Evolutionary conservation across 176 grass and related monocot genomes (phyloP).

Genomic region (Lolium perenne): DNA sequence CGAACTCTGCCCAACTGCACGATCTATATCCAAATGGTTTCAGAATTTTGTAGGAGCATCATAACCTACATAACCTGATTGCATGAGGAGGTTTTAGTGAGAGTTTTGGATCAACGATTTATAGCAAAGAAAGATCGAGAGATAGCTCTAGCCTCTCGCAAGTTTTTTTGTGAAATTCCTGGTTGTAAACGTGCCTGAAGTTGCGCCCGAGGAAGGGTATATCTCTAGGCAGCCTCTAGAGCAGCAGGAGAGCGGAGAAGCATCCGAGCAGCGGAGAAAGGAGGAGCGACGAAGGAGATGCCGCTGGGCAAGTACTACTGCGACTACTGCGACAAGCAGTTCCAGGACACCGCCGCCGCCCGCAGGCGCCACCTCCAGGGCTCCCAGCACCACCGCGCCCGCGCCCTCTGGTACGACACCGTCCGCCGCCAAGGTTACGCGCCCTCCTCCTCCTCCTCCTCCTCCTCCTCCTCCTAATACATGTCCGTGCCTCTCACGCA

Average conservation of each 20-base stretch:
- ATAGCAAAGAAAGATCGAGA: not conserved
- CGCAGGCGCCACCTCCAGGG: constrained; percentile 85
- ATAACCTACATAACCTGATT: not conserved
- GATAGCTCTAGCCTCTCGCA: not conserved
- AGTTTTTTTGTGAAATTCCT: not conserved
- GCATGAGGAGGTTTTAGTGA: not conserved
- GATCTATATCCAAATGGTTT: not conserved
- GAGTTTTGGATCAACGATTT: not conserved
- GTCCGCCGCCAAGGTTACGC: constrained; percentile 58
- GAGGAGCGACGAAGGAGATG: constrained; percentile 18
- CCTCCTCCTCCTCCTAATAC: too few species aligned
- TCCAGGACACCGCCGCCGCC: constrained; percentile 79
- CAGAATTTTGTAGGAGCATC: not conserved
- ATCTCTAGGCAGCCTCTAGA: too few species aligned
- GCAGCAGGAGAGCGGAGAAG: too few species aligned
- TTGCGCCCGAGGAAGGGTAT: not conserved
- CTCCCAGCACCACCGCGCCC: constrained; percentile 65
- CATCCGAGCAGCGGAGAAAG: not conserved
- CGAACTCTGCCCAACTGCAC: not conserved
- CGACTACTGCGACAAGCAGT: constrained; percentile 99
- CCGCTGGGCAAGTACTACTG: constrained; percentile 87
- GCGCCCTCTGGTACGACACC: constrained; percentile 80
- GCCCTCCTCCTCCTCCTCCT: not conserved
- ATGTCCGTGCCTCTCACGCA: constrained; percentile 3
- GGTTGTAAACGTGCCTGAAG: not conserved